phyloP scores from a whole-genome alignment of 371 early-diverging fungal genomes.

The Syncephalastrum monosporum region DNA sequence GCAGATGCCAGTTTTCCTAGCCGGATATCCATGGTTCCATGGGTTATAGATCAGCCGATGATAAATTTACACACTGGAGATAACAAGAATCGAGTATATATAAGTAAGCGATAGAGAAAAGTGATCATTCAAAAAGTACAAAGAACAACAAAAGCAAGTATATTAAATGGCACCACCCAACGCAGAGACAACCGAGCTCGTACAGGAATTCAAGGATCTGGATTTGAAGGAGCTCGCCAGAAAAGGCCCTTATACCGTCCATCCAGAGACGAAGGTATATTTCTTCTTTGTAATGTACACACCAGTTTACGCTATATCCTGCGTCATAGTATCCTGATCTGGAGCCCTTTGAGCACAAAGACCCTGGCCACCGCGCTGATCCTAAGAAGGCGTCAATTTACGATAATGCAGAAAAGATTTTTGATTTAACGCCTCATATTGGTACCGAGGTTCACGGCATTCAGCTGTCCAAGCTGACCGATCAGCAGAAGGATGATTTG shows the following conservation, averaged over 20 bases:
- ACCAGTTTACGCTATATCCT: not conserved
- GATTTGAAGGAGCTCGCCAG: conserved; percentile 36
- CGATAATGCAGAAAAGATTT: conserved; percentile 40
- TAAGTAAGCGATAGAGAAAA: too few relatives aligned
- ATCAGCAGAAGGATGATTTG: conserved; percentile 57
- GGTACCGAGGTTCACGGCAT: conserved; percentile 56
- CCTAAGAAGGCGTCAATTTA: conserved; percentile 47
- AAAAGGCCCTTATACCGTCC: conserved; percentile 39
- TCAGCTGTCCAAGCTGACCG: conserved; percentile 44
- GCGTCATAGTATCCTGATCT: conserved; percentile 11
- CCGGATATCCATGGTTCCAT: too few relatives aligned
- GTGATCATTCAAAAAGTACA: too few relatives aligned
- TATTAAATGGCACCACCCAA: conserved; percentile 13
- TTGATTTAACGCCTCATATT: conserved; percentile 50
- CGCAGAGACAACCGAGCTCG: conserved; percentile 20
- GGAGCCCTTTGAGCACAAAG: conserved; percentile 8
- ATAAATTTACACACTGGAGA: too few relatives aligned
- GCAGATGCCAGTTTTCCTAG: not conserved
- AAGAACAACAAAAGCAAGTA: too few relatives aligned
- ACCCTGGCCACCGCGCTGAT: conserved; percentile 33
- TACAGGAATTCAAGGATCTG: conserved; percentile 39
- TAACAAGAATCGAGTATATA: too few relatives aligned
- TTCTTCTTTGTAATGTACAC: not conserved
- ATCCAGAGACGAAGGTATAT: conserved; percentile 33
- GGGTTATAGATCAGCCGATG: too few relatives aligned